Percentiles rank a stretch among this genome's conserved stretches.
Conservation (phyloP, 192 early-diverging fungal genomes). For the Rhizophlyctis rosea region DNA sequence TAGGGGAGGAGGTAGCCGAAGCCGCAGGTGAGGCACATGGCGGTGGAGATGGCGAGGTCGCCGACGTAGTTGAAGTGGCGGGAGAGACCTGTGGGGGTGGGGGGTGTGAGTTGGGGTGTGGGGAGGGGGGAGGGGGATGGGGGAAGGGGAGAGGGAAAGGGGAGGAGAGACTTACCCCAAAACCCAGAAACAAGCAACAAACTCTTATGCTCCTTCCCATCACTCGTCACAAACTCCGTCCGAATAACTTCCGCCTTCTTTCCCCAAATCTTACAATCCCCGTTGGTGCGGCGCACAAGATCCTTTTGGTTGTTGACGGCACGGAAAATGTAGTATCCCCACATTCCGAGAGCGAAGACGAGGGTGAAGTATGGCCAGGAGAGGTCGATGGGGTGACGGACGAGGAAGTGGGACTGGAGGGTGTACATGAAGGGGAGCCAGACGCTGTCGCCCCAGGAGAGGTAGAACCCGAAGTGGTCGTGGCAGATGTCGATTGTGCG, state of each 20-base stretch:
- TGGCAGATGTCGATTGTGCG: constrained; percentile 81
- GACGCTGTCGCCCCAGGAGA: not conserved
- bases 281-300: not conserved
- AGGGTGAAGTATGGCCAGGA: constrained; percentile 17
- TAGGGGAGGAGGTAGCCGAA: constrained; percentile 79
- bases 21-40: constrained; percentile 86
- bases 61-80: constrained; percentile 90
- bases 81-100: constrained; percentile 77
- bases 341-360: constrained; percentile 50
- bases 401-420: constrained; percentile 66
- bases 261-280: not conserved
- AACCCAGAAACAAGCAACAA: constrained; percentile 61
- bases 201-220: constrained; percentile 79
- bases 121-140: constrained; percentile 44
- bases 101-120: constrained; percentile 75
- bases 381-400: constrained; percentile 62
- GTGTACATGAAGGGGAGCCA: not conserved
- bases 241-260: no score
- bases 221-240: constrained; percentile 12
- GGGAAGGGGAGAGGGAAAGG: constrained; percentile 85
- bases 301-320: constrained; percentile 46
- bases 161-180: no score
- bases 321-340: constrained; percentile 78
- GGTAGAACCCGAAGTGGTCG: constrained; percentile 79
- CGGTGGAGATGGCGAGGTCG: constrained; percentile 86